Percentiles rank a stretch among this genome's conserved stretches.
Evolutionary conservation across 2,329 filamentous ascomycete genomes (phyloP).

Genomic region (Stachybotrys echinatus): DNA sequence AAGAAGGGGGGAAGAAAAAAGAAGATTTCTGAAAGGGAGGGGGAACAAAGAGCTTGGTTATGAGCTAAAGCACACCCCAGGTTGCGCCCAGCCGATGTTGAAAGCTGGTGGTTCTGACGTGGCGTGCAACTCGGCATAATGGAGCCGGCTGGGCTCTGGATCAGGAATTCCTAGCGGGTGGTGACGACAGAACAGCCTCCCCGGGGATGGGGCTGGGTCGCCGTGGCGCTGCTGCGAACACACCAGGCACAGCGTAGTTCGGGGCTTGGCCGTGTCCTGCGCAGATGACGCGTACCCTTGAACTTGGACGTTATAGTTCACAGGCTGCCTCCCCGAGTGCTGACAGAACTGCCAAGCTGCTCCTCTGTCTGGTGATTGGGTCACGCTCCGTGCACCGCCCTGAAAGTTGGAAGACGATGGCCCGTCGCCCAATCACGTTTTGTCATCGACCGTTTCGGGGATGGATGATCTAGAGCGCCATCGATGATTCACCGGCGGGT

Average conservation of each 20-base stretch:
- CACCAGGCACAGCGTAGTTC: too few species aligned
- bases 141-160: neutral
- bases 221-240: too few species aligned
- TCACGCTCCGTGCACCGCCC: neutral
- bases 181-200: neutral
- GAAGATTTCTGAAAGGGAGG: too few species aligned
- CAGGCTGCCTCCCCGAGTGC: too few species aligned
- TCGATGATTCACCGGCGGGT: too few species aligned
- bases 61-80: neutral
- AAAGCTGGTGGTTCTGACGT: neutral
- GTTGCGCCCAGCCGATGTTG: neutral
- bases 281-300: neutral
- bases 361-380: neutral
- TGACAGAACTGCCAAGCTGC: too few species aligned
- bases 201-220: too few species aligned
- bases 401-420: neutral
- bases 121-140: neutral
- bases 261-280: neutral
- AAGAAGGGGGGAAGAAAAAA: too few species aligned
- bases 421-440: too few species aligned
- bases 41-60: too few species aligned
- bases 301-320: neutral
- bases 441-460: too few species aligned
- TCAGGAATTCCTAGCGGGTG: neutral
- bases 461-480: too few species aligned